phyloP scores from a whole-genome alignment of 345 rosid genomes.

The Noccaea caerulescens region DNA sequence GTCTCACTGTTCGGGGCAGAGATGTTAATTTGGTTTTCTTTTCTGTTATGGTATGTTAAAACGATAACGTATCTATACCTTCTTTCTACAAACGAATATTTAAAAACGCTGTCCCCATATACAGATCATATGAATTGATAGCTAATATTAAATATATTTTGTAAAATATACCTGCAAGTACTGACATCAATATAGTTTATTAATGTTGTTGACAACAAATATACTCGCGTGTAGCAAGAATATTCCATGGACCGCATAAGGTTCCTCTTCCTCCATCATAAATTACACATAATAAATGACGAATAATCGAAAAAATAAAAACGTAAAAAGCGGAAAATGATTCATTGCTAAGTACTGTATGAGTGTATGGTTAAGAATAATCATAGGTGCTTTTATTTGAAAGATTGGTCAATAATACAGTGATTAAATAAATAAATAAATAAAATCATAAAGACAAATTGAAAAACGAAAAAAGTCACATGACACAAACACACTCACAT shows the following conservation, averaged over 20 bases:
- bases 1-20: background rate
- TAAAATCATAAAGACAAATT: constrained; percentile 12
- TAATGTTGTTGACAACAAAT: constrained; percentile 11
- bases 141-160: background rate
- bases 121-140: background rate
- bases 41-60: background rate
- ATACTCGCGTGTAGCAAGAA: constrained; percentile 36
- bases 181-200: constrained; percentile 1
- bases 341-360: constrained; percentile 15
- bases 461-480: constrained; percentile 8
- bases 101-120: constrained; percentile 9
- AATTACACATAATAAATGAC: background rate
- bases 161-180: background rate
- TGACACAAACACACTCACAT: constrained; percentile 12
- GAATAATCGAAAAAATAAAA: background rate
- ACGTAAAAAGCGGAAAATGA: constrained; percentile 22
- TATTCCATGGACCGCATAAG: constrained; percentile 28
- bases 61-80: constrained; percentile 27
- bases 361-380: background rate
- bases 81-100: background rate
- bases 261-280: constrained; percentile 15
- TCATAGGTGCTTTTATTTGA: constrained; percentile 25
- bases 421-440: background rate
- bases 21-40: background rate
- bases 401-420: constrained; percentile 19